Conservation (phyloP, 345 rosid species). For the Garcia nutans region DNA sequence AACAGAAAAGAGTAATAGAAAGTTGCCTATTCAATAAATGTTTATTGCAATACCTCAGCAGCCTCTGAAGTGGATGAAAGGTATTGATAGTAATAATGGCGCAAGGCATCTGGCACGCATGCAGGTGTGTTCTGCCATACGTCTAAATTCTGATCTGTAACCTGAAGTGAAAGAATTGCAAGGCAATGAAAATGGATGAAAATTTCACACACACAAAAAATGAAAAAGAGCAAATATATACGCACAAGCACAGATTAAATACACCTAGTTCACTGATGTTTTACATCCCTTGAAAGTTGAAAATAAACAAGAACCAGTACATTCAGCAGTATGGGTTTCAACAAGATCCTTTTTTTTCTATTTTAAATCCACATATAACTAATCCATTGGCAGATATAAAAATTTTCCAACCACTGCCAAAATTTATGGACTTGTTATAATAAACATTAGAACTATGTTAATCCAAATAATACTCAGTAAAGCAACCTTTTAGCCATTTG, state of each 20-base stretch:
- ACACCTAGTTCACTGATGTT: conserved; percentile 9
- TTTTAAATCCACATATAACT: no score
- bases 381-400: background rate
- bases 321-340: background rate
- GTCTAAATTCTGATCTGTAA: conserved; percentile 86
- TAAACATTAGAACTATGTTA: background rate
- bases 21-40: conserved; percentile 21
- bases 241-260: background rate
- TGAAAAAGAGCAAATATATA: background rate
- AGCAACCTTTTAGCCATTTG: background rate
- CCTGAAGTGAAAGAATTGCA: conserved; percentile 51
- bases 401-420: background rate
- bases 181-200: conserved; percentile 5
- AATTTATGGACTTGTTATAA: background rate
- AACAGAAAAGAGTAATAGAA: background rate
- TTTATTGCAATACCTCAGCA: conserved; percentile 66
- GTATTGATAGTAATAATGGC: conserved; percentile 93
- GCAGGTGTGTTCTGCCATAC: conserved; percentile 88
- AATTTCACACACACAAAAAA: background rate
- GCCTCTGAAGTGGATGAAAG: conserved; percentile 93
- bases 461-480: background rate
- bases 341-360: background rate
- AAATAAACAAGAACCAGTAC: background rate
- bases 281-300: background rate
- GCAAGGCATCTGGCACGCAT: conserved; percentile 83